Base-by-base conservation (phyloP, 768 basidiomycete genomes). In the Boletellus ananas region DNA sequence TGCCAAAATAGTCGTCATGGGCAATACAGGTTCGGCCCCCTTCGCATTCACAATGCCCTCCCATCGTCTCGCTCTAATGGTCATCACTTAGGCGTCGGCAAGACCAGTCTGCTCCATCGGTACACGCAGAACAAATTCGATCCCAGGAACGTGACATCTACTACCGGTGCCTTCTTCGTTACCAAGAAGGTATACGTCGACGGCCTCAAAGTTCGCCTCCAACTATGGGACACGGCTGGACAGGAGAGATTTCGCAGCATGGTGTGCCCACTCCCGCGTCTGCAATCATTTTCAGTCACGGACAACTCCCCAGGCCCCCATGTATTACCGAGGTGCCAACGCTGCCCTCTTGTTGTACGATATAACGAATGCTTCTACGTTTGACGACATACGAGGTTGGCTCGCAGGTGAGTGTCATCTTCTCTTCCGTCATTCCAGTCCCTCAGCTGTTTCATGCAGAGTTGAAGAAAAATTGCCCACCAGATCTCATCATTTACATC, bases 311-410 rank as follows among this genome's bases (percentile, higher is more conserved):
- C 60, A 91, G 91, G 93, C 93, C 60, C 91, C 90, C 58, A 93
- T 95, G 86, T 95, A 94, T 75, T 94, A 94, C 78, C 84, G 92
- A 72, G 92, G 92, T 66, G 90, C 94, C 62, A 90, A 94, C 66
- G 94, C 93, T 57, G 94, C 94, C 34, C 79, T 97, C 55, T 77
- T 96, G 59, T 78, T 95, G 66, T 97, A 97, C 73, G 94, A 97
- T 77, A 91, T 95, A 59, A 94, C 94, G 63, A 91, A 90, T 71
- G 79, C 80, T 51, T 76, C 85, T 49, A 87, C 88, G 23, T 93
- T 97, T 74, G 84, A 91, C 54, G 94, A 94, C 67, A 81, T 96
- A 60, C 81, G 85, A 58, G 87, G 89, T 56, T 97, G 94, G 94
- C 78, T 90, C 45, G 86, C 90, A 75, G 92, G 92, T 84, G 59